Percentiles rank a stretch among this genome's conserved stretches.
Evolutionary conservation across 75 land plant species (phyloP).

Genomic region (Cunninghamia lanceolata): DNA sequence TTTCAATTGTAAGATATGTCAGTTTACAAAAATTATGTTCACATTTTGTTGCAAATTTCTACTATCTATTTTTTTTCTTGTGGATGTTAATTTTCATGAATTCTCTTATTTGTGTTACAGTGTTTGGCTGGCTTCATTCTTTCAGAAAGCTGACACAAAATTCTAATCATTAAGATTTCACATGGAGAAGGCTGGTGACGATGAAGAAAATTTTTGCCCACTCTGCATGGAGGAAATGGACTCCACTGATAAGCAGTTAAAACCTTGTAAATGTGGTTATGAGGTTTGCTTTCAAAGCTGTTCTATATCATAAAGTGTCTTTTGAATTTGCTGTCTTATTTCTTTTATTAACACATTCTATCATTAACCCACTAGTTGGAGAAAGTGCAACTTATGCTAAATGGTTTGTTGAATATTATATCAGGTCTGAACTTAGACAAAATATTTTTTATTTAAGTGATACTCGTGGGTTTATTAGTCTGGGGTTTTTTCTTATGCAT

Average conservation of each 20-base stretch:
- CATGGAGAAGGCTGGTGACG: constrained; percentile 25
- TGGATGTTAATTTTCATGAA: neutral
- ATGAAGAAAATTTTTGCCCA: constrained; percentile 65
- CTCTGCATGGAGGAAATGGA: constrained; percentile 89
- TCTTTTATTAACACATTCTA: neutral
- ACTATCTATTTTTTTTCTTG: neutral
- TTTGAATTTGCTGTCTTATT: neutral
- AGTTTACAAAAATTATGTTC: neutral
- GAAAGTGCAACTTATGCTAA: neutral
- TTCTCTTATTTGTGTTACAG: neutral
- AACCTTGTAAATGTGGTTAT: constrained; percentile 87
- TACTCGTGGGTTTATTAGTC: neutral
- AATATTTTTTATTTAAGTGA: neutral
- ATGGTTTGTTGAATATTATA: neutral
- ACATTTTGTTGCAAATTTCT: neutral
- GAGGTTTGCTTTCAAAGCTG: constrained; percentile 36
- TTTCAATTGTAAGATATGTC: neutral
- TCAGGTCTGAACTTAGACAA: neutral
- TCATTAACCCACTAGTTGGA: neutral
- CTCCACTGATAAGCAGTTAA: constrained; percentile 76
- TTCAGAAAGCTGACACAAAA: neutral
- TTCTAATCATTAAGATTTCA: neutral
- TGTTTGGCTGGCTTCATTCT: neutral
- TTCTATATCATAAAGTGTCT: neutral
- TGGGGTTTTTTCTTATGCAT: too few relatives aligned